Evolutionary conservation across 2,329 filamentous ascomycete genomes (phyloP).

Genomic region (Ceratocystis cacaofunesta): DNA sequence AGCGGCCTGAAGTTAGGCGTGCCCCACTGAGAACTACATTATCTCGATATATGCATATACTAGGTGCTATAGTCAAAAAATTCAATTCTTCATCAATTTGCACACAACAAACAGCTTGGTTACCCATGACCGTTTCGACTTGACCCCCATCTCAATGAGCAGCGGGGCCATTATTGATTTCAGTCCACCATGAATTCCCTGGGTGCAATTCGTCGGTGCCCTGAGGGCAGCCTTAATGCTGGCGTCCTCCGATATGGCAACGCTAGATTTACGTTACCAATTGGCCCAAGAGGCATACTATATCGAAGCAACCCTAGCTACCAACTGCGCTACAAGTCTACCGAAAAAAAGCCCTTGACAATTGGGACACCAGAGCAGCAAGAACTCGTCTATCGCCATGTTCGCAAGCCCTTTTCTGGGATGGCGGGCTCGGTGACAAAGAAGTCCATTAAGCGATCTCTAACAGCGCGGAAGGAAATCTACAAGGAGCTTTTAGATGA

Average conservation of each 20-base stretch:
- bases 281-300: not conserved
- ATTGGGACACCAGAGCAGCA: slow-evolving; percentile 5
- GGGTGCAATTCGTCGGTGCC: not conserved
- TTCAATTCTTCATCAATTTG: not conserved
- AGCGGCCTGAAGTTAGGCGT: not conserved
- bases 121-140: not conserved
- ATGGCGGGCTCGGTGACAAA: not conserved
- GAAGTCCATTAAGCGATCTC: not conserved
- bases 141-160: not conserved
- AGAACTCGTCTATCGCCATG: slow-evolving; percentile 8
- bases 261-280: not conserved
- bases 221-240: not conserved
- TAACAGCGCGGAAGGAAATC: not conserved
- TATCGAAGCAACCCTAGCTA: not conserved
- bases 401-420: slow-evolving; percentile 2
- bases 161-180: too few species aligned
- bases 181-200: not conserved
- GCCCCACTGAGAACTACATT: not conserved
- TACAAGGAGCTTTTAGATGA: not conserved
- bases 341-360: not conserved
- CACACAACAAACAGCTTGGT: not conserved
- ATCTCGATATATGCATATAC: not conserved
- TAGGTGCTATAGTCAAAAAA: not conserved
- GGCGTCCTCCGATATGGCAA: not conserved
- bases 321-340: not conserved